Conservation (phyloP, 371 early-diverging fungal species). For the Phascolomyces articulosus region DNA sequence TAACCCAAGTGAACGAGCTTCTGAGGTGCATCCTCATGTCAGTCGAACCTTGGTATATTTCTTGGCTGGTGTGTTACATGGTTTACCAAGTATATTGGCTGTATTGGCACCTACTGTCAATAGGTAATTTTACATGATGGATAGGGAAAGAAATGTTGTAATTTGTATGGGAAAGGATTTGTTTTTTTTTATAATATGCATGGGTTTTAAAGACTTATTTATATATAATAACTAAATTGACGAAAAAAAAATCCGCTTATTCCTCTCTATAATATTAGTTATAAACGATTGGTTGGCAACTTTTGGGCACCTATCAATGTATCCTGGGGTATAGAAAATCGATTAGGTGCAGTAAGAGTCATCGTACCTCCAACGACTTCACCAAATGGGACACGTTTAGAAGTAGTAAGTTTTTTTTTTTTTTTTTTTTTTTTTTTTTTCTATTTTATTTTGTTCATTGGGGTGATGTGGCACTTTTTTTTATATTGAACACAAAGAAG, state of each 20-base stretch:
- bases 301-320: constrained; percentile 88
- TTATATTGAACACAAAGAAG: too few species aligned
- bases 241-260: not conserved
- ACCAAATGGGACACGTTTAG: constrained; percentile 68
- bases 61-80: constrained; percentile 75
- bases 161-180: too few species aligned
- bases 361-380: constrained; percentile 77
- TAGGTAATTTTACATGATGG: constrained; percentile 35
- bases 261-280: constrained; percentile 39
- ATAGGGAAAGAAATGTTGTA: not conserved
- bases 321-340: constrained; percentile 82
- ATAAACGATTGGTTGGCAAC: constrained; percentile 83
- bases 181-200: too few species aligned
- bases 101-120: constrained; percentile 84
- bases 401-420: constrained; percentile 54
- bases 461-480: too few species aligned
- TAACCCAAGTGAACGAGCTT: constrained; percentile 18
- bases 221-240: too few species aligned
- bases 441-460: too few species aligned
- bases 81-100: constrained; percentile 76
- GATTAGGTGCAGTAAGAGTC: constrained; percentile 76
- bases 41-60: constrained; percentile 66
- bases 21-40: constrained; percentile 40
- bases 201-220: too few species aligned
- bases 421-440: too few species aligned